phyloP scores from a whole-genome alignment of 2,329 filamentous ascomycete species.

The Orbilia oligospora region DNA sequence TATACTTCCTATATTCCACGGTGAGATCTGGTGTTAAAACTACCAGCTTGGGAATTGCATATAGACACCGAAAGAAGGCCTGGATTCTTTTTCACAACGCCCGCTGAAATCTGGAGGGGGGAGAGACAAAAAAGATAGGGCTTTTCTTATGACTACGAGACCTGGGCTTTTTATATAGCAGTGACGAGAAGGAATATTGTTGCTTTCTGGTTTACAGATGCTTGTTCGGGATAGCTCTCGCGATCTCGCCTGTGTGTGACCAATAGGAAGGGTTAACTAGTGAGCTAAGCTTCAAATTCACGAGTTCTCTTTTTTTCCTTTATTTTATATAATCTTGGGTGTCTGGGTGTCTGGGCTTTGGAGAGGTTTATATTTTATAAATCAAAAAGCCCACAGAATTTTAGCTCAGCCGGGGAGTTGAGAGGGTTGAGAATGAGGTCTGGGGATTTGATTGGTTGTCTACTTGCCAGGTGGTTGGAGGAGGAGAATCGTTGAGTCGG shows the following conservation, averaged over 20 bases:
- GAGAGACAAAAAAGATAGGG: not conserved
- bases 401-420: constrained; percentile 3
- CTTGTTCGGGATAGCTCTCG: constrained; percentile 55
- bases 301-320: not conserved
- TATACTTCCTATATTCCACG: constrained; percentile 44
- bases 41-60: constrained; percentile 38
- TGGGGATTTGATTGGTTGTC: constrained; percentile 16
- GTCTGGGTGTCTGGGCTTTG: not conserved
- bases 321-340: not conserved
- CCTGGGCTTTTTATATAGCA: constrained; percentile 21
- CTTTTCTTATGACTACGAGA: constrained; percentile 6
- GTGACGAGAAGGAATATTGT: constrained; percentile 57
- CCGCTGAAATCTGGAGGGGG: constrained; percentile 40
- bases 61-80: constrained; percentile 44
- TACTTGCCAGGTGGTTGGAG: constrained; percentile 13
- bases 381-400: constrained; percentile 30
- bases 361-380: constrained; percentile 36
- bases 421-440: constrained; percentile 12
- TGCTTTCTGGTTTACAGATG: constrained; percentile 55
- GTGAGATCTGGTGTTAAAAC: constrained; percentile 36
- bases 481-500: constrained; percentile 21
- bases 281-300: constrained; percentile 30
- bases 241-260: constrained; percentile 34
- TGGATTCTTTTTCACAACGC: constrained; percentile 10
- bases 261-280: constrained; percentile 29